A percentile compares a stretch with the other conserved stretches of the same genome.
phyloP scores from a whole-genome alignment of 1,284 basidiomycete genomes.

The Cryptococcus neoformans region DNA sequence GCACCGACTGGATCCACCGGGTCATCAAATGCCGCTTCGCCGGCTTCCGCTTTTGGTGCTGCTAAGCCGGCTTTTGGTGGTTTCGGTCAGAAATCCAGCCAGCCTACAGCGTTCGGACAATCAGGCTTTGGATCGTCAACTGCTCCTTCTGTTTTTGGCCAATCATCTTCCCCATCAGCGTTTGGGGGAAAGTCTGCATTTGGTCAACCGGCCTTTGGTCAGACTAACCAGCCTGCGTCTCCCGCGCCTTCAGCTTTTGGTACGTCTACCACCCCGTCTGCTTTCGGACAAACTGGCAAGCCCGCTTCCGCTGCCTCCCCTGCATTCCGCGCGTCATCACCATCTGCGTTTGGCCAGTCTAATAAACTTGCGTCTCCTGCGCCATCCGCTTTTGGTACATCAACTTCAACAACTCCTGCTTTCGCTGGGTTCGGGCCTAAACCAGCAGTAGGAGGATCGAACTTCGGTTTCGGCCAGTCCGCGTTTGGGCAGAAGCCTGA shows the following conservation, averaged over 20 bases:
- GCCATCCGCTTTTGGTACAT: slow-evolving; percentile 16
- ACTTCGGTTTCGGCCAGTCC: slow-evolving; percentile 20
- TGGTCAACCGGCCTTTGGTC: slow-evolving; percentile 23
- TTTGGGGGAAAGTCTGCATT: slow-evolving; percentile 18
- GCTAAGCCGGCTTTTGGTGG: slow-evolving; percentile 6
- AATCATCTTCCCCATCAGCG: slow-evolving; percentile 16
- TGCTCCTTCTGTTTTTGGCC: slow-evolving; percentile 32
- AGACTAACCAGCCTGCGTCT: slow-evolving; percentile 18
- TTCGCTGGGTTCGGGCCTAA: slow-evolving; percentile 4
- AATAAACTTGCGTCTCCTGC: slow-evolving; percentile 10
- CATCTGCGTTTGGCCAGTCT: slow-evolving; percentile 25
- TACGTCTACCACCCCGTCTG: slow-evolving; percentile 5
- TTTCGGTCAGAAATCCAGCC: neutral
- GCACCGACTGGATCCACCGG: neutral
- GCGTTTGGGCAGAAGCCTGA: slow-evolving; percentile 22
- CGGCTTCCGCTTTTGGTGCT: neutral
- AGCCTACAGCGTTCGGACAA: too few relatives aligned
- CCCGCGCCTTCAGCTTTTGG: slow-evolving; percentile 15
- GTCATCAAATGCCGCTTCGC: neutral
- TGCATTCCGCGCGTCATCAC: neutral
- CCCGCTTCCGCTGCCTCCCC: neutral
- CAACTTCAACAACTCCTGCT: neutral
- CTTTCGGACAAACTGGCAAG: slow-evolving; percentile 42
- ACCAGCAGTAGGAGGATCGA: neutral
- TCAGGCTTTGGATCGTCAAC: slow-evolving; percentile 25